Base-by-base conservation (phyloP, 805 yeast genomes). In the Candida insectorum region DNA sequence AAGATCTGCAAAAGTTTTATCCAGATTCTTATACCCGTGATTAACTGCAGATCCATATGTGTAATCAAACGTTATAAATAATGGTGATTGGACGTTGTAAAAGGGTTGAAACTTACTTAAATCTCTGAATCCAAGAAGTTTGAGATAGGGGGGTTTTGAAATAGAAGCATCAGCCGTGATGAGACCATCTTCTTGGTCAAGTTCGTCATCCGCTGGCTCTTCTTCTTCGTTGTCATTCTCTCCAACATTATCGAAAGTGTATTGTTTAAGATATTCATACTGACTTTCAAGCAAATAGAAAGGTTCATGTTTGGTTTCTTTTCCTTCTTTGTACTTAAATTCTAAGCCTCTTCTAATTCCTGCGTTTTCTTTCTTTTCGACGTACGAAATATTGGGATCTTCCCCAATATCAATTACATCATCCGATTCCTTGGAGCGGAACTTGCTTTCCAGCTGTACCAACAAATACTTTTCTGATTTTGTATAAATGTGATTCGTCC, bases 41-140 rank as follows among this genome's bases (percentile, higher is more conserved):
- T 40, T 48, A 5, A 45, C 36, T 4, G 47, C 31, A 4, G 54
- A 36, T 15, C 43, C 52, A 37, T 65, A 53, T 21, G 72, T 77
- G 24, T 62, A 53, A 48, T 81, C 80, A 0, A 95, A 88, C 6
- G 81, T 76, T 0, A 91, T 56, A 44, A 88, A 81, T 2, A 69
- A 47, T 0, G 94, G 71, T 4, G 77, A 72, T 2, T 70, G 59
- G 8, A 74, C 53, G 41, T 73, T 75, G 49, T 79, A 75, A 36
- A 62, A 70, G 2, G 77, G 72, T 37, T 70, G 66, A 31, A 73
- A 62, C 26, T 71, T 63, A 6, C 51, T 41, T 3, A 66, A 45
- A 14, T 68, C 59, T 38, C 85, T 64, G 54, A 85, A 86, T 1
- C 95, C 91, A 6, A 87, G 44, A 2, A 88, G 57, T 38, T 77